Evolutionary conservation across 129 eudicot species (phyloP), one percentile per base, ranked within the genome.

Genomic region (Pulicaria dysenterica): DNA sequence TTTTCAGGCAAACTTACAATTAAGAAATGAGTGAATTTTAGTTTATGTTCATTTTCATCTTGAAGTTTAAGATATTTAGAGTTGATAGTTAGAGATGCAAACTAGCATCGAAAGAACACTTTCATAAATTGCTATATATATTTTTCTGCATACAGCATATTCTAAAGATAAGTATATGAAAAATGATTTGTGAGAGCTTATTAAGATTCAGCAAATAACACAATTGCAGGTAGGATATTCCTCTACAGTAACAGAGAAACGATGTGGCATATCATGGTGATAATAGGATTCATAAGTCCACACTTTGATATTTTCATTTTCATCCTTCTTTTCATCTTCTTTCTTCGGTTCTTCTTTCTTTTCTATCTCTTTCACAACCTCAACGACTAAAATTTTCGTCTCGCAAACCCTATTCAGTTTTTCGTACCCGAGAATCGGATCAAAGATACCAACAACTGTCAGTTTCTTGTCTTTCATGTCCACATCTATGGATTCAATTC

Each of bases 391-490:
- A 11, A 77, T 50, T 2, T 51, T 31, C 0, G 82, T 49, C 10
- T 58, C 17, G 39, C 85, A 77, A 38, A 63, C 13, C 16, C 48
- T 77, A 8, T 4, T 48, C 13, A 82, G 47, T 11, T 77, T 82
- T n/a, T 38, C 6, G 46, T 42, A 34, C 5, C 80, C 75, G 3
- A 8, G 45, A 14, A 77, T 13, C 5, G 76, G 82, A 60, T 82
- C 82, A 49, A 82, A 53, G 78, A 77, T 43, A 38, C 85, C 85
- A 6, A 77, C 41, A 3, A 73, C 76, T 0, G 82, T 82, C n/a
- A 77, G 17, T 39, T 72, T 82, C 17, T 62, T 41, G 10, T 53
- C 77, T 8, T 77, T 77, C 79, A 66, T 16, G 76, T 82, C 63
- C 36, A 66, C 37, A 0, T 57, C 42, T 17, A 82, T 41, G 17